Conservation (phyloP, 192 early-diverging fungal genomes). For the Coemansia sp. region DNA sequence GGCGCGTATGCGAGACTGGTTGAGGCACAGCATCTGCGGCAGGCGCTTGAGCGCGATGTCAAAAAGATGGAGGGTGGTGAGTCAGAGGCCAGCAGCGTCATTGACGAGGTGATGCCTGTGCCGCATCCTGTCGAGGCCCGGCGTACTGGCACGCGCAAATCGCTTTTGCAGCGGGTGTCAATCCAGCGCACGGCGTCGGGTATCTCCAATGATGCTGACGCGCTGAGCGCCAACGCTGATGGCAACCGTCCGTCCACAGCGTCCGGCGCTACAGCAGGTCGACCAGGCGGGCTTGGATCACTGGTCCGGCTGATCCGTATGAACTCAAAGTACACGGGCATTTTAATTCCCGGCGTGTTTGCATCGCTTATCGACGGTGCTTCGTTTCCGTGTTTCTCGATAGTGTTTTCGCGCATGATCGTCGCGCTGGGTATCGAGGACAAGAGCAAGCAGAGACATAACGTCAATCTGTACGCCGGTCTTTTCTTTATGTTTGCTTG, state of each 20-base stretch:
- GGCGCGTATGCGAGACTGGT: slow-evolving; percentile 53
- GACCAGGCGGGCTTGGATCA: slow-evolving; percentile 12
- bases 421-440: slow-evolving; percentile 29
- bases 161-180: neutral
- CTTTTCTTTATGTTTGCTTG: slow-evolving; percentile 63
- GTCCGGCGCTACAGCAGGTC: too few relatives aligned
- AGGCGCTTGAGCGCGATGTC: slow-evolving; percentile 27
- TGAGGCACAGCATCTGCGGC: slow-evolving; percentile 57
- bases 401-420: slow-evolving; percentile 58
- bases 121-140: neutral
- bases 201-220: neutral
- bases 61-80: neutral
- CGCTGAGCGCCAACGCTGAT: slow-evolving; percentile 1
- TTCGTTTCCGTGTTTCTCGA: slow-evolving; percentile 75
- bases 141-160: neutral
- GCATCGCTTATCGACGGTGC: slow-evolving; percentile 66
- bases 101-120: neutral
- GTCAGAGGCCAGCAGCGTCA: neutral
- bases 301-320: slow-evolving; percentile 34
- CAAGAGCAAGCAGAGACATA: slow-evolving; percentile 10
- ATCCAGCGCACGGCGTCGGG: neutral
- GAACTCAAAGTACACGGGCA: slow-evolving; percentile 35
- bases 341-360: slow-evolving; percentile 56
- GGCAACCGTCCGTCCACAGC: slow-evolving; percentile 11
- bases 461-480: slow-evolving; percentile 54